Base-by-base conservation (phyloP, 2,329 filamentous ascomycete genomes). In the Paracoccidioides brasiliensis region DNA sequence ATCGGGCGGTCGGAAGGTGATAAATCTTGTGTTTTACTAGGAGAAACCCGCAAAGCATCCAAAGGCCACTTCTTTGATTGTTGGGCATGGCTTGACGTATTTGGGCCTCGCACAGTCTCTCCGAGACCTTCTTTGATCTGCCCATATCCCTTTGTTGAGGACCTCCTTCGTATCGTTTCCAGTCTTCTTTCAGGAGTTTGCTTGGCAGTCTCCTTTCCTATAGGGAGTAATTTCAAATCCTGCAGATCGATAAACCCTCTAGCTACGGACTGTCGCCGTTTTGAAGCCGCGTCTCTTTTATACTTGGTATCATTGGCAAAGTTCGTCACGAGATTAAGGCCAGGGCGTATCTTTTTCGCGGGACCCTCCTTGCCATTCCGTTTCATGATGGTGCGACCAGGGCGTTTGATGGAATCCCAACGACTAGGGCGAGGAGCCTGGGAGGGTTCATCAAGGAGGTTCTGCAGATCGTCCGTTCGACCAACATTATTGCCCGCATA, bases 1-100 rank as follows among this genome's bases (percentile, higher is more conserved):
- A 77, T 72, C 10, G 72, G 69, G 10, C 72, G 64, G 57, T 74
- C 72, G 1, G 71, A 73, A 2, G 74, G 73, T 3, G 74, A 76
- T 5, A 75, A 58, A 5, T 67, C 70, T 41, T 68, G 59, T n/a
- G 60, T 64, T 55, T 67, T 67, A 28, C 62, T 32, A 59, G 61
- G 15, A 59, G 58, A 49, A 61, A 44, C 42, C 60, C 56, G 35
- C 55, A 55, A 51, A 32, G 44, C 42, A 33, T 46, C 40, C 33
- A 45, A 15, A 10, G 40, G 55, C 14, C 41, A 56, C 55, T 52
- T 57, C 32, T 8, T 53, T 57, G 52, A 49, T 30, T 58, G 56
- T 30, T 54, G 55, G 12, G 53, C 50, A 15, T 45, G 40, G 4
- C 40, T 40, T 10, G 45, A n/a, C 40, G 56, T n/a, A 54, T 55